These are phyloP conservation scores for Venturia oleaginea DNA, from an alignment of 2,329 filamentous ascomycete species.

Conservation along the genomic window DNA sequence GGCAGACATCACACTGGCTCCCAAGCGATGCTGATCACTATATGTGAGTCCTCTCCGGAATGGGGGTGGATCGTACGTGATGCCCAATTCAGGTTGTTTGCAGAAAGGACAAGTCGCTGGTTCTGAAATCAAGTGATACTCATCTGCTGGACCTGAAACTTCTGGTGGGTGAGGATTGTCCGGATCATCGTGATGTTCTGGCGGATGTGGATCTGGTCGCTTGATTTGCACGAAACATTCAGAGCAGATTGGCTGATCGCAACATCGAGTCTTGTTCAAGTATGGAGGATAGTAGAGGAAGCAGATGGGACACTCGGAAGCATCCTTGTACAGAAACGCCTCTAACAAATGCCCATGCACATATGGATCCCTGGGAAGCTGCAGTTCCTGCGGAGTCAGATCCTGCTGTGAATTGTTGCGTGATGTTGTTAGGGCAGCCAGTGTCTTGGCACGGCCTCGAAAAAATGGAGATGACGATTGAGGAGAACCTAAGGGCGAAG, in stretches of 20 bases:
- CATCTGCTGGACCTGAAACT: constrained; percentile 24
- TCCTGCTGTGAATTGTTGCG: constrained; percentile 66
- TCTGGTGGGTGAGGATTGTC: constrained; percentile 31
- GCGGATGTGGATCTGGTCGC: constrained; percentile 79
- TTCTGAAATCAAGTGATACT: constrained; percentile 71
- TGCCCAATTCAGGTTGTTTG: constrained; percentile 86
- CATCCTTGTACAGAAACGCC: constrained; percentile 87
- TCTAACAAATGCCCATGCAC: constrained; percentile 93
- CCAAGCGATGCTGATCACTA: constrained; percentile 40
- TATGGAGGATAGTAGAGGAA: constrained; percentile 93
- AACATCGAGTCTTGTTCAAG: constrained; percentile 88
- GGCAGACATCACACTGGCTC: constrained; percentile 53
- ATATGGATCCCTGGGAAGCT: constrained; percentile 70
- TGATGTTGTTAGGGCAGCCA: constrained; percentile 72
- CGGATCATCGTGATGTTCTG: constrained; percentile 55
- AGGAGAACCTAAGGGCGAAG: constrained; percentile 39
- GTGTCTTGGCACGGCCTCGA: constrained; percentile 76
- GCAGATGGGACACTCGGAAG: constrained; percentile 87
- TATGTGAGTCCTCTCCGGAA: constrained; percentile 79
- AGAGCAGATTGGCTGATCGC: constrained; percentile 91
- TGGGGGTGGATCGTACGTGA: constrained; percentile 85
- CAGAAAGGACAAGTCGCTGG: constrained; percentile 92
- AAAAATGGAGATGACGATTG: constrained; percentile 49
- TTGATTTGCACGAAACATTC: constrained; percentile 99
- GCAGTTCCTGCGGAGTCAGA: constrained; percentile 65